Percentiles rank a stretch among this genome's conserved stretches.
phyloP scores from a whole-genome alignment of 352 stramenopile genomes.

The Globisporangium cylindrosporum region DNA sequence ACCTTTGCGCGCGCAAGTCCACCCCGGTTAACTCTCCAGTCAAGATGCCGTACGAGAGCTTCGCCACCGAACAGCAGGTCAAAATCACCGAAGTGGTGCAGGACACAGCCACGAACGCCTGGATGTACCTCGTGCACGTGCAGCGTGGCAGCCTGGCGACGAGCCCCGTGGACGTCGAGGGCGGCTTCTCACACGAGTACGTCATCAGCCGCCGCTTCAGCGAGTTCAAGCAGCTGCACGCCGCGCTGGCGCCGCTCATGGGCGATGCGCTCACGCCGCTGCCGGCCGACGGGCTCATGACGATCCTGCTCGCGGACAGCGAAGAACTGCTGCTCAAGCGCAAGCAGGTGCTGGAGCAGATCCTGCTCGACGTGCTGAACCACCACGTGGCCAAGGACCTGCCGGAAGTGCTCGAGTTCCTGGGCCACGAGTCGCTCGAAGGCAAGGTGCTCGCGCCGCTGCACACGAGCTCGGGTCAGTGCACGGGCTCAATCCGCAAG shows the following conservation, averaged over 20 bases:
- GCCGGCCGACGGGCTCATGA: conserved; percentile 71
- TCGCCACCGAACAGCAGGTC: conserved; percentile 59
- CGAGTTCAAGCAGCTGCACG: conserved; percentile 75
- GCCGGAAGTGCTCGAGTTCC: conserved; percentile 60
- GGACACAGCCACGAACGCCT: conserved; percentile 56
- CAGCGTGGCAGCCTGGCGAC: conserved; percentile 38
- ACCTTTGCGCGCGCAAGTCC: background rate
- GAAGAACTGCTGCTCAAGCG: conserved; percentile 57
- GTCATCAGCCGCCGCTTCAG: conserved; percentile 65
- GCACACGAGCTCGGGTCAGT: conserved; percentile 42
- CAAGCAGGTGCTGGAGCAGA: conserved; percentile 57
- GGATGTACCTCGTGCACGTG: conserved; percentile 70
- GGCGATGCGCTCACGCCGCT: conserved; percentile 51
- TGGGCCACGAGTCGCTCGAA: conserved; percentile 51
- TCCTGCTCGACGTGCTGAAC: conserved; percentile 51
- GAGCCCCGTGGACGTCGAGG: conserved; percentile 25
- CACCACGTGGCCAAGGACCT: conserved; percentile 64
- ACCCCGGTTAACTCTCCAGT: background rate
- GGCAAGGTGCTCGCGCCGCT: conserved; percentile 46
- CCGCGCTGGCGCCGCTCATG: conserved; percentile 53
- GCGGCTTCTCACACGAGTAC: conserved; percentile 61
- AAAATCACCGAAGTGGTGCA: conserved; percentile 71
- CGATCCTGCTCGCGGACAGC: conserved; percentile 68
- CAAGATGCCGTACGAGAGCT: conserved; percentile 80
- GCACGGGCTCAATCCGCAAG: conserved; percentile 70